Percentiles rank a stretch among this genome's conserved stretches.
Evolutionary conservation across 2,329 filamentous ascomycete species (phyloP).

Genomic region (Colletotrichum trifolii): DNA sequence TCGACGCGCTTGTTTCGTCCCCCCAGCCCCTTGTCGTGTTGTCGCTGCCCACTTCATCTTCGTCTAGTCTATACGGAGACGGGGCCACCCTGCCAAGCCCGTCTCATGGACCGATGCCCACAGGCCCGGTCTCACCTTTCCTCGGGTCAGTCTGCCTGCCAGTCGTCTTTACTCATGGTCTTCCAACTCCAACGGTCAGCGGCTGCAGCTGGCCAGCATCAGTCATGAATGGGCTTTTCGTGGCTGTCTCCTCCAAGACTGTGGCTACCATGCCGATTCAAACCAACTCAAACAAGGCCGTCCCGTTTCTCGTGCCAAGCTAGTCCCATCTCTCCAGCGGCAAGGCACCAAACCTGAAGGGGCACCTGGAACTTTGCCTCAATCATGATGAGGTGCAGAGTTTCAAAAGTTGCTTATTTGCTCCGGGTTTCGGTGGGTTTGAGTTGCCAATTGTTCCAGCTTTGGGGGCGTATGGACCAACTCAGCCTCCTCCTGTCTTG

Average conservation of each 20-base stretch:
- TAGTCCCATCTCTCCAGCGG: conserved; percentile 21
- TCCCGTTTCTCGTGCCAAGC: conserved; percentile 19
- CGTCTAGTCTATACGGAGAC: conserved; percentile 12
- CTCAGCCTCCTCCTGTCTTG: conserved; percentile 36
- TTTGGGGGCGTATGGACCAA: conserved; percentile 14
- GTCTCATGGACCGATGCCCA: conserved; percentile 29
- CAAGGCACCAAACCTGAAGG: conserved; percentile 10
- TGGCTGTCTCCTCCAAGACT: background rate
- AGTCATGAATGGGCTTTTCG: background rate
- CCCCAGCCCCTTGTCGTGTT: background rate
- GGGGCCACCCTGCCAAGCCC: conserved; percentile 28
- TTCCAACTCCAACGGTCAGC: background rate
- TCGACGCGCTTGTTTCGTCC: conserved; percentile 32
- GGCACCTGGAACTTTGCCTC: conserved; percentile 14
- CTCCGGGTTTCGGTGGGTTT: conserved; percentile 26
- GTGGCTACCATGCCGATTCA: background rate
- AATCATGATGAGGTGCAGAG: conserved; percentile 33
- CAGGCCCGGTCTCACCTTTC: conserved; percentile 23
- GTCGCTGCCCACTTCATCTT: conserved; percentile 5
- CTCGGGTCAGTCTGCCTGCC: background rate
- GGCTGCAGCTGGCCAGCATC: background rate
- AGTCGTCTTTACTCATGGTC: conserved; percentile 2
- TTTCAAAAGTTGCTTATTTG: conserved; percentile 29
- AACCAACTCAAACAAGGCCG: background rate
- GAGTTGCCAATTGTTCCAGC: conserved; percentile 17